Percentiles rank a stretch among this genome's conserved stretches.
These are phyloP conservation scores for Fraxinus baroniana DNA, from an alignment of 305 asterid genomes.

Conservation along the genomic window DNA sequence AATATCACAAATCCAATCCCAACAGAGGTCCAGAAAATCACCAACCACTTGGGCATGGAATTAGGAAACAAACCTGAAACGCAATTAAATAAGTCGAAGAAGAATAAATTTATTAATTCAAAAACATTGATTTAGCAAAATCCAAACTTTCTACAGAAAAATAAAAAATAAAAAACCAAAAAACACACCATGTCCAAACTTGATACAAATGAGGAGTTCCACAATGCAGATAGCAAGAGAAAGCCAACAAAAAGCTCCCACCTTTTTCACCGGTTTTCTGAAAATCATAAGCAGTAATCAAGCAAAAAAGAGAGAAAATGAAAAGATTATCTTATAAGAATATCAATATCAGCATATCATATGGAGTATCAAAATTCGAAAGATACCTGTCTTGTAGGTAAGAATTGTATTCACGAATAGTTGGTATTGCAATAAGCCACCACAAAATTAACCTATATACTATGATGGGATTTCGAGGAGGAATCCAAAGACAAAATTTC, in stretches of 20 bases:
- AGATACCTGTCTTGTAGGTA: conserved; percentile 85
- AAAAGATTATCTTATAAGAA: conserved; percentile 1
- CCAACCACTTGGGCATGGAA: conserved; percentile 83
- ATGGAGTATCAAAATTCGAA: neutral
- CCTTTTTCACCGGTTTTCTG: conserved; percentile 78
- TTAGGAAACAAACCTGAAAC: conserved; percentile 70
- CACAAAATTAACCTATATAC: conserved; percentile 75
- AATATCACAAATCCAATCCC: conserved; percentile 53
- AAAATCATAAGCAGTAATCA: neutral
- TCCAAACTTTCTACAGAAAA: neutral
- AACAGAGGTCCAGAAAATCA: conserved; percentile 60
- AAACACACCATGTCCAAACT: conserved; percentile 84
- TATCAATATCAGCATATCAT: neutral
- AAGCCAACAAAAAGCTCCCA: conserved; percentile 95
- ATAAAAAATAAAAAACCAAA: neutral
- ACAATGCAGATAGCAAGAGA: conserved; percentile 91
- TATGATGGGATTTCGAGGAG: conserved; percentile 87
- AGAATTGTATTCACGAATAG: conserved; percentile 92
- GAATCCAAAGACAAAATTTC: conserved; percentile 95
- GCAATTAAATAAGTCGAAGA: neutral
- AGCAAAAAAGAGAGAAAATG: conserved; percentile 16
- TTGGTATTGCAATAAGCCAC: conserved; percentile 97
- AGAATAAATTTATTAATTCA: neutral
- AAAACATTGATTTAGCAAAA: neutral
- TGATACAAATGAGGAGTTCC: conserved; percentile 90